These are phyloP conservation scores for Phytophthora sansomeana DNA, from an alignment of 352 stramenopile genomes.

Conservation along the genomic window DNA sequence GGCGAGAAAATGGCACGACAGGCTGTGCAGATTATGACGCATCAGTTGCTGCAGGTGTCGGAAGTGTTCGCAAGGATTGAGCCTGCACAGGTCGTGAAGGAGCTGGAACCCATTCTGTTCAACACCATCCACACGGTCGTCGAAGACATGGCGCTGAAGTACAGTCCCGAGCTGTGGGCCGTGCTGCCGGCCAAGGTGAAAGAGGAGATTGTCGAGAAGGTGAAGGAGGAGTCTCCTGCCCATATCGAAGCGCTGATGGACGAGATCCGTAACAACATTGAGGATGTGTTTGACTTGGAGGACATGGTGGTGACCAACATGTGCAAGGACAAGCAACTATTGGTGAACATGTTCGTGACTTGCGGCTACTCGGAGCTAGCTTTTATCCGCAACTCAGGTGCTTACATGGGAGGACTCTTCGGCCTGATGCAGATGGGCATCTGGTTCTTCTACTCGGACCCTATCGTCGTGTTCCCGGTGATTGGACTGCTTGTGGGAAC, in stretches of 20 bases:
- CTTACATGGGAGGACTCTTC: constrained; percentile 92
- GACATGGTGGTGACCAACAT: constrained; percentile 95
- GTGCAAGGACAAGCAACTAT: constrained; percentile 94
- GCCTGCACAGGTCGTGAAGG: constrained; percentile 89
- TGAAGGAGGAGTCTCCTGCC: constrained; percentile 92
- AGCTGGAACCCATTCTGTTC: constrained; percentile 93
- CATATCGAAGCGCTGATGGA: constrained; percentile 96
- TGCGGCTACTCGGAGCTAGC: constrained; percentile 92
- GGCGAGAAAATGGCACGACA: constrained; percentile 97
- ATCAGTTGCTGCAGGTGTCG: constrained; percentile 93
- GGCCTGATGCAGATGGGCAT: constrained; percentile 90
- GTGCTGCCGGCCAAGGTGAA: constrained; percentile 84
- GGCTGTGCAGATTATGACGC: constrained; percentile 93
- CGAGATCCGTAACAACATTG: constrained; percentile 95
- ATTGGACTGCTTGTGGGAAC: constrained; percentile 96
- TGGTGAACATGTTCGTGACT: constrained; percentile 96
- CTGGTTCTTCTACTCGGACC: constrained; percentile 88
- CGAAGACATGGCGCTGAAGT: constrained; percentile 91
- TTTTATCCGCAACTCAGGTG: constrained; percentile 93
- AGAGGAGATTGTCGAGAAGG: constrained; percentile 93
- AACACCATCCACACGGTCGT: constrained; percentile 90
- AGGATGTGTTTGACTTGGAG: constrained; percentile 96
- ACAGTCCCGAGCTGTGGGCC: constrained; percentile 86
- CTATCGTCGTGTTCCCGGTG: constrained; percentile 90
- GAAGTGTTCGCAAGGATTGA: constrained; percentile 95